phyloP scores from a whole-genome alignment of 306 rosid species.

The Corylus heterophylla region DNA sequence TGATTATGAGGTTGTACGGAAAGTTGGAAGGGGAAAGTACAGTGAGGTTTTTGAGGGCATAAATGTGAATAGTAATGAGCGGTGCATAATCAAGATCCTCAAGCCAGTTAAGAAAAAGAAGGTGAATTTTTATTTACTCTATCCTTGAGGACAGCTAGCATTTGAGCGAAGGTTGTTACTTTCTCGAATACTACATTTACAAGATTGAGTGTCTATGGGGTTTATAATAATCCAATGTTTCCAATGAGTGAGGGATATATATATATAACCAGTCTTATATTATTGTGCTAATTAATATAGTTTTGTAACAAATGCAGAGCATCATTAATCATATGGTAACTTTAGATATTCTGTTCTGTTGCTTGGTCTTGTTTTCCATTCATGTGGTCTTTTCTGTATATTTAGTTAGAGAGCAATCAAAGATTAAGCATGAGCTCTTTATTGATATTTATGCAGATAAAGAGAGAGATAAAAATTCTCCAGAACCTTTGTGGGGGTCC shows the following conservation, averaged over 20 bases:
- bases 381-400: neutral
- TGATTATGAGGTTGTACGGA: slow-evolving; percentile 95
- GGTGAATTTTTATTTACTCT: slow-evolving; percentile 42
- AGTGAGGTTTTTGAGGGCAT: slow-evolving; percentile 98
- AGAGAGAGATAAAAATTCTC: slow-evolving; percentile 90
- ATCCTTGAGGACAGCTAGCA: neutral
- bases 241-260: slow-evolving; percentile 3
- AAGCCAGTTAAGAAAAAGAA: slow-evolving; percentile 99
- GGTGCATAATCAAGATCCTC: slow-evolving; percentile 93
- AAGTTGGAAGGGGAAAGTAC: slow-evolving; percentile 98
- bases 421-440: neutral
- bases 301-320: neutral
- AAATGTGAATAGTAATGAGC: slow-evolving; percentile 79
- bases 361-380: neutral
- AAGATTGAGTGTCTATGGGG: too few species aligned
- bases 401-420: neutral
- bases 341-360: neutral
- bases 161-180: neutral
- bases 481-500: slow-evolving; percentile 97
- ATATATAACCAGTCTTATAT: neutral
- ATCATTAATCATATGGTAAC: neutral
- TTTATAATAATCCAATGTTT: neutral
- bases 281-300: neutral
- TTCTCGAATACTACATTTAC: neutral
- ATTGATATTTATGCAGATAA: slow-evolving; percentile 56